Conservation (phyloP, 2,329 filamentous ascomycete species). For the Chrysoporthe cubensis region DNA sequence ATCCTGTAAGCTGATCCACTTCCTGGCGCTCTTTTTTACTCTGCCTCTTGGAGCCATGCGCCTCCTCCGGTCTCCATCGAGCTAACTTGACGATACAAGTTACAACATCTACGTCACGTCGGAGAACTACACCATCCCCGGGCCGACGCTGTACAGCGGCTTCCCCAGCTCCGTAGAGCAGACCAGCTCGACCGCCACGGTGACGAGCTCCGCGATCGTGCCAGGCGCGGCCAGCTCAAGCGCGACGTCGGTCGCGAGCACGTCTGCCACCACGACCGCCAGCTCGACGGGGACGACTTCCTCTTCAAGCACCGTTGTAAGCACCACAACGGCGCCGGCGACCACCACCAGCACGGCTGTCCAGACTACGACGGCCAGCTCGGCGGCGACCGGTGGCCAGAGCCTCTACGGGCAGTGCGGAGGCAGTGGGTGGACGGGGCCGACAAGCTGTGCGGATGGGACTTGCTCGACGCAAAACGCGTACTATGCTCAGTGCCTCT, state of each 20-base stretch:
- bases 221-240: conserved; percentile 7
- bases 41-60: no score
- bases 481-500: conserved; percentile 48
- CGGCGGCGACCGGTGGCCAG: conserved; percentile 12
- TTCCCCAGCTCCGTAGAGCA: conserved; percentile 33
- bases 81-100: background rate
- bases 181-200: conserved; percentile 27
- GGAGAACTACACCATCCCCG: conserved; percentile 28
- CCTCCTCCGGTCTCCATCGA: no score
- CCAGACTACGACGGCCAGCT: conserved; percentile 10
- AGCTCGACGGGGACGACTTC: background rate
- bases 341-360: conserved; percentile 16
- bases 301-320: conserved; percentile 3
- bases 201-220: conserved; percentile 24
- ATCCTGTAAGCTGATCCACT: conserved; percentile 40
- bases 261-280: conserved; percentile 13
- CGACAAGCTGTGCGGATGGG: conserved; percentile 42
- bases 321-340: conserved; percentile 14
- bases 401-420: conserved; percentile 45
- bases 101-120: conserved; percentile 53
- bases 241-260: conserved; percentile 4
- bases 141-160: conserved; percentile 29
- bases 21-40: no score
- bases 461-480: conserved; percentile 44
- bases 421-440: conserved; percentile 44